These are phyloP conservation scores for Globisporangium cederbergense DNA, from an alignment of 352 stramenopile genomes.

Conservation along the genomic window DNA sequence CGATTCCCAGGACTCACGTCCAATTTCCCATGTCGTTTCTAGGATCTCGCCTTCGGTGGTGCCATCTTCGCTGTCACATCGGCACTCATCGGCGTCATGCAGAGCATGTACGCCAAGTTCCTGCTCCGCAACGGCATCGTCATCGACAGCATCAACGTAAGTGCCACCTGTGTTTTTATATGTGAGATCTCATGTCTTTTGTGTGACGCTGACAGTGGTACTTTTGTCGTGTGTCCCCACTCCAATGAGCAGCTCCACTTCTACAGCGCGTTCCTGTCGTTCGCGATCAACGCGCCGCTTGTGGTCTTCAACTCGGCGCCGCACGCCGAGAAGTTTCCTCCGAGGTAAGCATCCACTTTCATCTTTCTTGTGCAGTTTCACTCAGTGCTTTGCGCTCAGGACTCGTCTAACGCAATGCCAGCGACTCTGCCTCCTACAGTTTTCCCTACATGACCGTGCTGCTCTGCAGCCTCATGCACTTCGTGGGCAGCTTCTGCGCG, in stretches of 20 bases:
- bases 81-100: constrained; percentile 76
- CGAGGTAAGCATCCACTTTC: constrained; percentile 20
- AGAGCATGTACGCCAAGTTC: constrained; percentile 89
- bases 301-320: constrained; percentile 52
- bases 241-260: constrained; percentile 66
- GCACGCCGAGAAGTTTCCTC: constrained; percentile 50
- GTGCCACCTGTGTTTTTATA: constrained; percentile 10
- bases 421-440: constrained; percentile 21
- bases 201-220: background rate
- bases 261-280: constrained; percentile 80
- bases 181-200: background rate
- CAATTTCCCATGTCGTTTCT: background rate
- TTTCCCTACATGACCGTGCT: constrained; percentile 75
- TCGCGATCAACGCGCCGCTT: constrained; percentile 79
- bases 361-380: background rate
- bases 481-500: constrained; percentile 76
- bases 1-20: background rate
- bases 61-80: constrained; percentile 71
- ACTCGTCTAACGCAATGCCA: constrained; percentile 11
- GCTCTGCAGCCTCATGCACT: constrained; percentile 82
- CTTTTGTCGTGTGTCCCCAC: too few species aligned
- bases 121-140: constrained; percentile 73
- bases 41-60: constrained; percentile 69
- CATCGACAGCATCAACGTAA: constrained; percentile 79
- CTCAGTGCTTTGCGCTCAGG: background rate